Conservation (phyloP, 257 asterid genomes). For the Solanum ossicruentum region DNA sequence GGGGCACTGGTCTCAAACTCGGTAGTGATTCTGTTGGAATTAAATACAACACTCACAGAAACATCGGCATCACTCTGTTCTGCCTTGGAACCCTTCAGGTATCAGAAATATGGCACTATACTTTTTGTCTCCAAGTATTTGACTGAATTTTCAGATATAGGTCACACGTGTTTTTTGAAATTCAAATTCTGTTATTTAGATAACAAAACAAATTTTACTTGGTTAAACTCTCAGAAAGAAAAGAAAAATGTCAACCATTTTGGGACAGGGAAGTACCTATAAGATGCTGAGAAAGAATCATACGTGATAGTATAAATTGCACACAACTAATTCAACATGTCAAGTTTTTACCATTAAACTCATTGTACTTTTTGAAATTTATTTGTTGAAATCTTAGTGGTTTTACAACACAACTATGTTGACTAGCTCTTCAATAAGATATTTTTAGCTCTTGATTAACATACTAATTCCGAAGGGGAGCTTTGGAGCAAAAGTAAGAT, state of each 20-base stretch:
- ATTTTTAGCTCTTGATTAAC: background rate
- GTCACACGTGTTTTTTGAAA: background rate
- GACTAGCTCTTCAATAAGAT: background rate
- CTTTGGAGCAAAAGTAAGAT: background rate
- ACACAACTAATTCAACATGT: background rate
- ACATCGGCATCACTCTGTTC: conserved; percentile 10
- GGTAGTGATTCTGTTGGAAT: conserved; percentile 13
- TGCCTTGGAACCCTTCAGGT: conserved; percentile 16
- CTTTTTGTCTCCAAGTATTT: background rate
- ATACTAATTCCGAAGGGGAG: background rate
- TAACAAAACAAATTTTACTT: background rate
- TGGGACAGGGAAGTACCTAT: background rate
- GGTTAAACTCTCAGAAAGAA: background rate
- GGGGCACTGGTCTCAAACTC: conserved; percentile 13
- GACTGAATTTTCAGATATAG: background rate
- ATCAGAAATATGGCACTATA: background rate
- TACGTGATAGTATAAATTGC: background rate
- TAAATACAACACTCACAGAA: background rate
- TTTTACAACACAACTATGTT: background rate
- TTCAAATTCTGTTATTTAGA: background rate
- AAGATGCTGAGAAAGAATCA: background rate
- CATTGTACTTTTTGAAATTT: background rate
- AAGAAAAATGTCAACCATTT: background rate
- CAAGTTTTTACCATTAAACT: background rate
- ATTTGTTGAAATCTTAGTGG: background rate